Evolutionary conservation across 1,284 basidiomycete species (phyloP).

Genomic region (Peniophora sp.): DNA sequence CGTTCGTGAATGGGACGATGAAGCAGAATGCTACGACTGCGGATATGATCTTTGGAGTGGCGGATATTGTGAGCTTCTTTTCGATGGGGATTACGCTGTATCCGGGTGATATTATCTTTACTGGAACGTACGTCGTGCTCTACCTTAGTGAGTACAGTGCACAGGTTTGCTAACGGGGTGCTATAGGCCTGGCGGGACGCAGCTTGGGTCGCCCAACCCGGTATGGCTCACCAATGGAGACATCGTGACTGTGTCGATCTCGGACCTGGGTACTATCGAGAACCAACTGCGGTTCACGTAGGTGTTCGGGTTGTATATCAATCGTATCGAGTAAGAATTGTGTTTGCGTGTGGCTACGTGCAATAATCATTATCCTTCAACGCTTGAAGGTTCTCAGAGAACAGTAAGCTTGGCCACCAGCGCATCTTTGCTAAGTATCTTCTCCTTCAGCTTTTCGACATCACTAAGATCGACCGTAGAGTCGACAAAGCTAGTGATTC

Average conservation of each 20-base stretch:
- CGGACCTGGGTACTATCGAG: background rate
- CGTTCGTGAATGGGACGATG: conserved; percentile 38
- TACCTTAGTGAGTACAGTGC: background rate
- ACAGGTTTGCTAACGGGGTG: background rate
- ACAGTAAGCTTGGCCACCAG: too few species aligned
- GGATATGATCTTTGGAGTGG: conserved; percentile 35
- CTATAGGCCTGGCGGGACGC: background rate
- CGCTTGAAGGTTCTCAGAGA: too few species aligned
- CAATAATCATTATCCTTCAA: too few species aligned
- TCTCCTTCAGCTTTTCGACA: too few species aligned
- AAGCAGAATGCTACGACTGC: conserved; percentile 43
- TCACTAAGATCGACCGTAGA: too few species aligned
- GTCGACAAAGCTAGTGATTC: too few species aligned
- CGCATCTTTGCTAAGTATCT: too few species aligned
- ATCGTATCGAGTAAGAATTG: too few species aligned
- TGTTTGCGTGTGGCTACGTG: too few species aligned
- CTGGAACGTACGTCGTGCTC: conserved; percentile 33
- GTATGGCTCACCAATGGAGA: conserved; percentile 1
- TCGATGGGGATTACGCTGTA: conserved; percentile 51
- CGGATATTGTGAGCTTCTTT: conserved; percentile 40
- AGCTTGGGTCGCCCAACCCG: background rate
- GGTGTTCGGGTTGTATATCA: too few species aligned
- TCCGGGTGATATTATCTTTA: conserved; percentile 52
- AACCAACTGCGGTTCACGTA: background rate
- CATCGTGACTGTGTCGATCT: background rate